A percentile compares a stretch with the other conserved stretches of the same genome.
phyloP scores from a whole-genome alignment of 257 asterid species.

The Solanum sejunctum region DNA sequence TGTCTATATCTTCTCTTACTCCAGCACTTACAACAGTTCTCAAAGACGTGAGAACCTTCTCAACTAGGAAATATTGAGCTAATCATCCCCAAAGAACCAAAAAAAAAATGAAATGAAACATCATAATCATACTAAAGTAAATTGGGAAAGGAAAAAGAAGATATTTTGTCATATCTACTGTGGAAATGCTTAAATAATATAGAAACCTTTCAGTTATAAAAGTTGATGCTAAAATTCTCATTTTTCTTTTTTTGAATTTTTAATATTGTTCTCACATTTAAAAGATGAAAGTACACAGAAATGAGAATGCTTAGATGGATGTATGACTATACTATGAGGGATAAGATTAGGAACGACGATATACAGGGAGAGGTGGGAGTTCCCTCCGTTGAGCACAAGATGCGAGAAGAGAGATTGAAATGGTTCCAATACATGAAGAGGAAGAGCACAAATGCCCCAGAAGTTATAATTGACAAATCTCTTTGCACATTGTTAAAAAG shows the following conservation, averaged over 20 bases:
- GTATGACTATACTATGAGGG: too few species aligned
- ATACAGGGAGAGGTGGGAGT: not conserved
- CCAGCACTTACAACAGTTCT: not conserved
- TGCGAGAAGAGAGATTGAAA: not conserved
- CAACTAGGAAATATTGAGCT: not conserved
- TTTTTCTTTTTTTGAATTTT: not conserved
- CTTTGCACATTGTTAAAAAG: not conserved
- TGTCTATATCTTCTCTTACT: not conserved
- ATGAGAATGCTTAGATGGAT: not conserved
- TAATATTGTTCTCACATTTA: not conserved
- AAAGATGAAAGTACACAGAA: not conserved
- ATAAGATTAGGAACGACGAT: not conserved
- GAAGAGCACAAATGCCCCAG: not conserved
- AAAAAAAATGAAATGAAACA: not conserved
- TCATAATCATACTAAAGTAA: not conserved
- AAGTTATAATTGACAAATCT: not conserved
- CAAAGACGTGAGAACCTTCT: not conserved
- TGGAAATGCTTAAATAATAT: not conserved
- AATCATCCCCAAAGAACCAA: not conserved
- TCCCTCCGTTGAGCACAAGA: not conserved
- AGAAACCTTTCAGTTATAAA: not conserved
- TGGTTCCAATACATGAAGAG: not conserved
- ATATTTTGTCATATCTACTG: not conserved
- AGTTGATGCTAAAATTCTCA: not conserved
- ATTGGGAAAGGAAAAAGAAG: not conserved